A percentile compares a stretch with the other conserved stretches of the same genome.
Evolutionary conservation across 129 eudicot genomes (phyloP).

Genomic region (Solidago caesia): DNA sequence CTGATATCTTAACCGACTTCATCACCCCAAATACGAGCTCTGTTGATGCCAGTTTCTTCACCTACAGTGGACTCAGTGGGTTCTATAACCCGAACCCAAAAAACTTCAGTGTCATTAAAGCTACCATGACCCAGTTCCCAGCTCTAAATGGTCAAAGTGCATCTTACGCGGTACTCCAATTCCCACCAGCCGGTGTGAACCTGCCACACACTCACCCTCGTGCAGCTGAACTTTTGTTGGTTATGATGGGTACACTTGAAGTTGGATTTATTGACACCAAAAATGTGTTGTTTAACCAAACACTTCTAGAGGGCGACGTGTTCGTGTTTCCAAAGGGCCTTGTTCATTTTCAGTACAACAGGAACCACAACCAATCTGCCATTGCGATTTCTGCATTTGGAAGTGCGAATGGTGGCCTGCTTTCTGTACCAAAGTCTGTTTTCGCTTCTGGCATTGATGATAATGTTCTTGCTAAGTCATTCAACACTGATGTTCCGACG

Average conservation of each 20-base stretch:
- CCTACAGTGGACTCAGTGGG: constrained; percentile 1
- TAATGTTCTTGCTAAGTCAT: background rate
- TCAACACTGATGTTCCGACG: background rate
- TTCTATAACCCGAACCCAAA: background rate
- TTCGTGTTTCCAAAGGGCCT: constrained; percentile 2
- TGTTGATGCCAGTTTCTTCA: constrained; percentile 3
- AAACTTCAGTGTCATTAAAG: background rate
- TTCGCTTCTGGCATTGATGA: background rate
- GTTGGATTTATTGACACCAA: constrained; percentile 30
- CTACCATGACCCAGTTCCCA: constrained; percentile 17
- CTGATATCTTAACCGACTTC: constrained; percentile 1
- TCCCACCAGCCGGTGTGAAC: constrained; percentile 4
- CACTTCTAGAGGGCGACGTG: background rate
- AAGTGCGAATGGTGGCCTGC: constrained; percentile 2
- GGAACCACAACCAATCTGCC: background rate
- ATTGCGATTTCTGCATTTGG: constrained; percentile 4
- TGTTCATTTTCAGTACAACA: constrained; percentile 11
- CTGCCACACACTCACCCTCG: constrained; percentile 18
- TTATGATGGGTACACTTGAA: constrained; percentile 14
- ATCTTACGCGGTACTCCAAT: constrained; percentile 1
- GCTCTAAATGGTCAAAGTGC: constrained; percentile 10
- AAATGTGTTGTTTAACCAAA: constrained; percentile 18
- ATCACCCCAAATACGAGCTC: background rate
- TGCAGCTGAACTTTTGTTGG: constrained; percentile 18
- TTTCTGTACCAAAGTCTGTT: background rate